These are phyloP conservation scores for Ceratobasidium sp. DNA, from an alignment of 1,284 basidiomycete genomes.

Conservation along the genomic window DNA sequence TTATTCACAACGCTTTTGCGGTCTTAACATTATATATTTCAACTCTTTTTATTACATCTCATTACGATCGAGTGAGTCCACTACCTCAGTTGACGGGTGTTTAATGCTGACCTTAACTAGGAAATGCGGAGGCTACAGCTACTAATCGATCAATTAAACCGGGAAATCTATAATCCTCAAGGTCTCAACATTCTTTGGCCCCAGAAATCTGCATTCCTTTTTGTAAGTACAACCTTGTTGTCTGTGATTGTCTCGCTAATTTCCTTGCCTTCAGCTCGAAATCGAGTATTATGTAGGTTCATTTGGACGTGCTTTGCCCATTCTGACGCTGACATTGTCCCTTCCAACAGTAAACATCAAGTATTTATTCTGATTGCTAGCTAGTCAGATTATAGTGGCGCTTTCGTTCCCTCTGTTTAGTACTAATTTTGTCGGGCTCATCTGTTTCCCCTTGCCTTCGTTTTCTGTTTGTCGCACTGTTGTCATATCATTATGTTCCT, in stretches of 20 bases:
- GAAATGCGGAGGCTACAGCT: conserved; percentile 75
- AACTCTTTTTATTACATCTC: conserved; percentile 67
- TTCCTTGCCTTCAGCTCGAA: conserved; percentile 49
- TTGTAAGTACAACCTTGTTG: conserved; percentile 65
- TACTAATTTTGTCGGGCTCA: neutral
- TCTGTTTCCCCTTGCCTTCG: neutral
- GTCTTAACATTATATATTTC: conserved; percentile 80
- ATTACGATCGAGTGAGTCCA: conserved; percentile 75
- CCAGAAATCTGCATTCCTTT: conserved; percentile 79
- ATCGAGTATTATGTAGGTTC: conserved; percentile 53
- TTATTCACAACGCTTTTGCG: conserved; percentile 75
- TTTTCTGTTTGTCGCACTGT: conserved; percentile 17
- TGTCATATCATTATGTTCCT: conserved; percentile 19
- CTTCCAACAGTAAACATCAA: conserved; percentile 15
- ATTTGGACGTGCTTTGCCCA: neutral
- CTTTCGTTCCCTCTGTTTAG: conserved; percentile 31
- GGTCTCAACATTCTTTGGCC: conserved; percentile 87
- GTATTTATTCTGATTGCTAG: conserved; percentile 33
- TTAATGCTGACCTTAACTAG: conserved; percentile 56
- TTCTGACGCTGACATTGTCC: neutral
- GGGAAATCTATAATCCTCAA: conserved; percentile 75
- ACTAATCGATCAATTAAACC: conserved; percentile 73
- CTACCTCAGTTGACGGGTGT: neutral
- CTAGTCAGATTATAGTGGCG: conserved; percentile 19
- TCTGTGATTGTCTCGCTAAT: neutral